Conservation (phyloP, 768 basidiomycete genomes). For the Mycena chlorophos region DNA sequence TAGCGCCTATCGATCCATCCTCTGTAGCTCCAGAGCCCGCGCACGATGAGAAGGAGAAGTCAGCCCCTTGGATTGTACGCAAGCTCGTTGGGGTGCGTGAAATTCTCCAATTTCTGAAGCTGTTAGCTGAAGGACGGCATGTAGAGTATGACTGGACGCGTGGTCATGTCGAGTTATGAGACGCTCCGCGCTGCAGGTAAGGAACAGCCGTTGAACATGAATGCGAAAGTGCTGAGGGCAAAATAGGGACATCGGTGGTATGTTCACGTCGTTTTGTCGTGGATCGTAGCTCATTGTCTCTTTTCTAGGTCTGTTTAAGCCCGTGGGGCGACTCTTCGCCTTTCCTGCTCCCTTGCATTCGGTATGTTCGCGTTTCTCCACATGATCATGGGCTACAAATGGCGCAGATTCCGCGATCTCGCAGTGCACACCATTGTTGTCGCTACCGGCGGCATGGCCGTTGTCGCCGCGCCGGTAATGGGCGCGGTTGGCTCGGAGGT, state of each 20-base stretch:
- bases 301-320: slow-evolving; percentile 63
- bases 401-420: slow-evolving; percentile 49
- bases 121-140: neutral
- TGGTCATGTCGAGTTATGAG: slow-evolving; percentile 66
- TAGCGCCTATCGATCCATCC: slow-evolving; percentile 52
- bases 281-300: no score
- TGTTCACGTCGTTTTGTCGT: no score
- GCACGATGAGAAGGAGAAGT: slow-evolving; percentile 50
- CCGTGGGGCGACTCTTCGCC: slow-evolving; percentile 72
- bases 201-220: neutral
- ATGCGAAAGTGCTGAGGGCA: neutral
- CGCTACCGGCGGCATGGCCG: slow-evolving; percentile 53
- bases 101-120: neutral
- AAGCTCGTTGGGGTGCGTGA: slow-evolving; percentile 58
- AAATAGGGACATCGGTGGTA: slow-evolving; percentile 50
- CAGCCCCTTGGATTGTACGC: slow-evolving; percentile 62
- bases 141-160: slow-evolving; percentile 61
- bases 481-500: slow-evolving; percentile 56
- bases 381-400: neutral
- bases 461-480: slow-evolving; percentile 51
- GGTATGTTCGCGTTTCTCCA: slow-evolving; percentile 19
- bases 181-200: slow-evolving; percentile 50
- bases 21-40: slow-evolving; percentile 35
- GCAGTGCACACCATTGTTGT: slow-evolving; percentile 61
- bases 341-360: slow-evolving; percentile 60